These are phyloP conservation scores for Torrubiella hemipterigena DNA, from an alignment of 2,329 filamentous ascomycete genomes.

Conservation along the genomic window DNA sequence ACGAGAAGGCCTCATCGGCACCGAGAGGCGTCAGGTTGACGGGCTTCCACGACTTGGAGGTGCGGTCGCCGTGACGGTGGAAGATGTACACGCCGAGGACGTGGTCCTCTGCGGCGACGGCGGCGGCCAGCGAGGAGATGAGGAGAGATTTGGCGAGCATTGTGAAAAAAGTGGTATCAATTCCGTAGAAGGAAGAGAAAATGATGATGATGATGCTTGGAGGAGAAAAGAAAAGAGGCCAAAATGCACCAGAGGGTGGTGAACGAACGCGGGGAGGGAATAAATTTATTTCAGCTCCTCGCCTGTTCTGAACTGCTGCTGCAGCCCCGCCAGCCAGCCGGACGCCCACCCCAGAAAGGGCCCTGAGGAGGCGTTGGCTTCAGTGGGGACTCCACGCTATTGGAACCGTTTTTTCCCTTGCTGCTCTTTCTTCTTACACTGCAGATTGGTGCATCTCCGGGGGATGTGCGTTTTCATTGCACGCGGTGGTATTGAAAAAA, in stretches of 20 bases:
- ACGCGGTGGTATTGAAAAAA: too few species aligned
- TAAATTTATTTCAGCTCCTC: too few species aligned
- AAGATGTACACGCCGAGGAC: constrained; percentile 78
- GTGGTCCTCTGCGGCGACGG: constrained; percentile 39
- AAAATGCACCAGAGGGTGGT: not conserved
- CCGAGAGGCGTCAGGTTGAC: constrained; percentile 69
- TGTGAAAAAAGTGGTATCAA: not conserved
- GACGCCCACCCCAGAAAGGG: too few species aligned
- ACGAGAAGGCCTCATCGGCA: constrained; percentile 60
- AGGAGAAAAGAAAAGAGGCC: not conserved
- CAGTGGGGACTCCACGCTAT: too few species aligned
- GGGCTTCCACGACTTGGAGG: constrained; percentile 61
- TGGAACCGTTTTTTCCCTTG: too few species aligned
- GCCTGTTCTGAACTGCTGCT: too few species aligned
- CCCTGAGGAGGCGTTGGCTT: too few species aligned
- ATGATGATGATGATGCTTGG: constrained; percentile 1
- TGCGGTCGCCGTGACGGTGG: constrained; percentile 81
- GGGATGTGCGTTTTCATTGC: not conserved
- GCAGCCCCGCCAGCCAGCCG: too few species aligned
- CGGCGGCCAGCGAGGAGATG: constrained; percentile 25
- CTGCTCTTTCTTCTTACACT: too few species aligned
- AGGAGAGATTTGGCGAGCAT: constrained; percentile 30
- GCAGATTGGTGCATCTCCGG: not conserved
- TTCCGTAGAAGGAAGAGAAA: not conserved
- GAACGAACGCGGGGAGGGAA: not conserved